Percentiles rank a stretch among this genome's conserved stretches.
Conservation (phyloP, 2,329 filamentous ascomycete genomes). For the Aspergillus pseudoterreus region DNA sequence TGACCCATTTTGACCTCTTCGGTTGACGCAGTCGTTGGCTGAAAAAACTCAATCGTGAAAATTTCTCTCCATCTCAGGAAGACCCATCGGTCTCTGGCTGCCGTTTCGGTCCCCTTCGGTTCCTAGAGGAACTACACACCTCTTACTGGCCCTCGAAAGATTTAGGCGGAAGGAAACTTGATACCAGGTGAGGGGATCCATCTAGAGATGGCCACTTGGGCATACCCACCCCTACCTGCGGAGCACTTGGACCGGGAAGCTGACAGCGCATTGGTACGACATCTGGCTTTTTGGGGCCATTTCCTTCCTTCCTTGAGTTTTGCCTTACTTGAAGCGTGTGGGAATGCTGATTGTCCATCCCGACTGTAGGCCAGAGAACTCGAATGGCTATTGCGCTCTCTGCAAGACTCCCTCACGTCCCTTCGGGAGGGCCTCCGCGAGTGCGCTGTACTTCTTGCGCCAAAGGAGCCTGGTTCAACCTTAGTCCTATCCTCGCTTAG, state of each 20-base stretch:
- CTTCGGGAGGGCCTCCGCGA: constrained; percentile 75
- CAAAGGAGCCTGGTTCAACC: constrained; percentile 79
- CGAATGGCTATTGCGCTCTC: constrained; percentile 59
- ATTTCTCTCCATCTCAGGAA: not conserved
- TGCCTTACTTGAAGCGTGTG: not conserved
- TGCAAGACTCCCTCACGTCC: constrained; percentile 59
- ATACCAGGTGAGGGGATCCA: not conserved
- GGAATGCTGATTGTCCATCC: not conserved
- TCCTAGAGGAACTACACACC: not conserved
- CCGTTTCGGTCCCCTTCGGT: not conserved
- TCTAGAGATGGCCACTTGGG: constrained; percentile 55
- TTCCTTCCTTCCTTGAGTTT: not conserved
- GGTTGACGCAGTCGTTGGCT: not conserved
- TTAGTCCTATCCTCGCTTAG: constrained; percentile 83
- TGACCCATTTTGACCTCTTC: not conserved
- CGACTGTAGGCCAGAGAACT: constrained; percentile 52
- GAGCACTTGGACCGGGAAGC: constrained; percentile 51
- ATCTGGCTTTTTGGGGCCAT: constrained; percentile 1
- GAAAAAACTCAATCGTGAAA: not conserved
- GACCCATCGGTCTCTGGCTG: not conserved
- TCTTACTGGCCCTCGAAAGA: constrained; percentile 1
- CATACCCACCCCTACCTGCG: constrained; percentile 56
- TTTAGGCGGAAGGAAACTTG: not conserved
- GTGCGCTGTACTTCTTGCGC: constrained; percentile 81
- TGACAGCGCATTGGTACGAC: constrained; percentile 49